Evolutionary conservation across 2,329 filamentous ascomycete genomes (phyloP).

Genomic region (Sclerotinia sclerotiorum): DNA sequence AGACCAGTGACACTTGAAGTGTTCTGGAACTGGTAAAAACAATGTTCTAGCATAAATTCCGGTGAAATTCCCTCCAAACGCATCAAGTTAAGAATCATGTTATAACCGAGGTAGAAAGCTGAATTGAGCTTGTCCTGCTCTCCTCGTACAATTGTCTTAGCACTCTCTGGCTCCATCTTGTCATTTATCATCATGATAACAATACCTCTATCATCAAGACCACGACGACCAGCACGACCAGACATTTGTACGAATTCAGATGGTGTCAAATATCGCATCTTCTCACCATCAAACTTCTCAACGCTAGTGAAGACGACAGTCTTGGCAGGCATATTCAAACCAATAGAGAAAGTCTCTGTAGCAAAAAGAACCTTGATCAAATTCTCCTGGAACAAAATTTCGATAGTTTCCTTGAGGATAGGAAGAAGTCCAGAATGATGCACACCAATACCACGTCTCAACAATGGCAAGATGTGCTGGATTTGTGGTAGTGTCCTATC

Average conservation of each 20-base stretch:
- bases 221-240: slow-evolving; percentile 91
- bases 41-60: slow-evolving; percentile 97
- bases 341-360: slow-evolving; percentile 98
- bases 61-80: slow-evolving; percentile 99
- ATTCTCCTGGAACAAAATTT: slow-evolving; percentile 97
- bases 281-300: slow-evolving; percentile 86
- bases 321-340: slow-evolving; percentile 98
- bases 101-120: slow-evolving; percentile 96
- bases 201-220: slow-evolving; percentile 94
- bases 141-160: slow-evolving; percentile 92
- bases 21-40: slow-evolving; percentile 98
- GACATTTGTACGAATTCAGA: slow-evolving; percentile 99
- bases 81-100: slow-evolving; percentile 97
- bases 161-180: slow-evolving; percentile 91
- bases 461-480: slow-evolving; percentile 79
- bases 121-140: slow-evolving; percentile 97
- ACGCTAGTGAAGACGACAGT: slow-evolving; percentile 99
- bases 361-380: slow-evolving; percentile 97
- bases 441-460: slow-evolving; percentile 91
- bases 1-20: slow-evolving; percentile 79
- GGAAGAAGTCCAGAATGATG: slow-evolving; percentile 95
- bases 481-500: slow-evolving; percentile 90
- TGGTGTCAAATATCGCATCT: slow-evolving; percentile 79
- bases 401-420: slow-evolving; percentile 96
- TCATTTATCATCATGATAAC: slow-evolving; percentile 99